Base-by-base conservation (phyloP, 805 yeast species). In the Kodamaea laetipori region DNA sequence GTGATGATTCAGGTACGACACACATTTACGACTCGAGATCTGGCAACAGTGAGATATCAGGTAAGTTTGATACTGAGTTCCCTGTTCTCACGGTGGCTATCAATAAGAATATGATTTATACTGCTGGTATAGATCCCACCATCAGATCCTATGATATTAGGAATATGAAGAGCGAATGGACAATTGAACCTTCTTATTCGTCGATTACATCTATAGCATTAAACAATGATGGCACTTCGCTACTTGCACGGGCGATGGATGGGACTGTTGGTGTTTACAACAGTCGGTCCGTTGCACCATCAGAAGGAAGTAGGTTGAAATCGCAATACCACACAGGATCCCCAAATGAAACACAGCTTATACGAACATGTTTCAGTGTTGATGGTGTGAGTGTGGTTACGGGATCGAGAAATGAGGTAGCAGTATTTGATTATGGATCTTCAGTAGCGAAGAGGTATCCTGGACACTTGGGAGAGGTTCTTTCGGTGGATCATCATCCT, bases 121-220 rank as follows among this genome's bases (percentile, higher is more conserved):
- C 79, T 4, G 67, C 83, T 0, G 95, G 95, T 0, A 76, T 87
- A 2, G 92, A 87, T 49, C 84, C 88, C 1, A 64, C 70, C 0
- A 71, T 87, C 0, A 56, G 65, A 32, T 82, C 80, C 2, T 82
- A 76, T 64, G 95, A 87, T 54, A 38, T 78, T 6, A 61, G 88
- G 42, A 59, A 67, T 3, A 44, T 66, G 4, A 62, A 64, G 1
- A 45, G 52, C 4, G 71, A 77, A 0, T 82, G 84, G 78, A 61
- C 41, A 62, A 77, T 53, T 60, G 65, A 39, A 52, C 70, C 39
- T 12, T 28, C 33, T 5, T 27, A 13, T 26, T 68, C 43, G 77
- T 61, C 78, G 4, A 76, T 84, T 17, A 80, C 90, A 0, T 76
- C 86, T 1, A 47, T 86, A 17, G 56, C 70, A 1, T 57, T 81